phyloP scores from a whole-genome alignment of 1,139 yeast genomes.

The Candida sanyaensis region DNA sequence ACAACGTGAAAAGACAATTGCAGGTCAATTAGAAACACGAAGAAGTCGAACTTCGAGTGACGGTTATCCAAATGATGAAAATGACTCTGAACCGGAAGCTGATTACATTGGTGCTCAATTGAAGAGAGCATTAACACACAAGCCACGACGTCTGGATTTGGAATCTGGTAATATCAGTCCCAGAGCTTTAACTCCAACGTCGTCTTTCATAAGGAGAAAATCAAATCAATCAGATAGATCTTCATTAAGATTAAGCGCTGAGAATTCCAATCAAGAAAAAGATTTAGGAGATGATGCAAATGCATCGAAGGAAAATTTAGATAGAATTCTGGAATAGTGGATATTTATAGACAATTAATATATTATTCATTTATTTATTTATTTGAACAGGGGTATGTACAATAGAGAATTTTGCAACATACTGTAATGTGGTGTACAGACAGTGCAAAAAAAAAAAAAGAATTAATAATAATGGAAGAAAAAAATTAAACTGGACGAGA shows the following conservation, averaged over 20 bases:
- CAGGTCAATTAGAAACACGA: constrained; percentile 26
- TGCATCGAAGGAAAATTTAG: background rate
- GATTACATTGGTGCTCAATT: constrained; percentile 34
- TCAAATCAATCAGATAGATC: background rate
- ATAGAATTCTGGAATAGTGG: constrained; percentile 2
- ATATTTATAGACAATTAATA: background rate
- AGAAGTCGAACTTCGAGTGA: background rate
- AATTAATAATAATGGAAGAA: no score
- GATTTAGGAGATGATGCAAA: constrained; percentile 1
- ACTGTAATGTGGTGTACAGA: background rate
- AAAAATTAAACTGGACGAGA: constrained; percentile 49
- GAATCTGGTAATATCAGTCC: constrained; percentile 5
- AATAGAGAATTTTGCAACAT: background rate
- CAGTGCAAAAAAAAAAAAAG: background rate
- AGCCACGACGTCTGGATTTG: constrained; percentile 7
- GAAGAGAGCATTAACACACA: constrained; percentile 17
- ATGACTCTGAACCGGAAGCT: constrained; percentile 18
- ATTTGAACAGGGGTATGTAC: background rate
- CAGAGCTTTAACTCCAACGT: background rate
- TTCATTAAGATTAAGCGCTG: background rate
- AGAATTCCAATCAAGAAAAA: background rate
- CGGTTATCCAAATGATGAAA: constrained; percentile 6
- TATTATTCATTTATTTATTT: background rate
- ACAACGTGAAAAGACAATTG: constrained; percentile 57
- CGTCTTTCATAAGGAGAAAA: constrained; percentile 1